A percentile compares a stretch with the other conserved stretches of the same genome.
Conservation (phyloP, 78 protist species). For the Parvularia atlantis region DNA sequence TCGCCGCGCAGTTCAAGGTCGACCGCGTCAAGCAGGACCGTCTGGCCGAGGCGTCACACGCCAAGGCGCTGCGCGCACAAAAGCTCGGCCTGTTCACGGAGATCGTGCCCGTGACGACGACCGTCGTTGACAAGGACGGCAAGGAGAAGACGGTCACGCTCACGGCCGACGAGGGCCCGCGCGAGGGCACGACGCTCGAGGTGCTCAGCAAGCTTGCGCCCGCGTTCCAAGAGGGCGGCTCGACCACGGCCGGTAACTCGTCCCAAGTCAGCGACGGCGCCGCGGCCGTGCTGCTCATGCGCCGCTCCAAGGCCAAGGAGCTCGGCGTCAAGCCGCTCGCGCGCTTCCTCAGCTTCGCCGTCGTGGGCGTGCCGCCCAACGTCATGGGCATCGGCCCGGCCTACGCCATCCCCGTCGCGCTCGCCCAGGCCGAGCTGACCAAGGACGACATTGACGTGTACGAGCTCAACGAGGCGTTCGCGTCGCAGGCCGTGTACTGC, state of each 20-base stretch:
- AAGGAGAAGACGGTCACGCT: slow-evolving; percentile 33
- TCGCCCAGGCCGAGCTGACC: slow-evolving; percentile 63
- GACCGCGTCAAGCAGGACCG: slow-evolving; percentile 80
- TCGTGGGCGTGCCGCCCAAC: slow-evolving; percentile 51
- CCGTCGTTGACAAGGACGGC: slow-evolving; percentile 3
- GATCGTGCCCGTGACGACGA: slow-evolving; percentile 56
- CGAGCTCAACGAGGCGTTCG: slow-evolving; percentile 94
- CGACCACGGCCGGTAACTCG: slow-evolving; percentile 71
- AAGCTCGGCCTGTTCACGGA: slow-evolving; percentile 49
- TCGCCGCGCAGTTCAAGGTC: too few relatives aligned
- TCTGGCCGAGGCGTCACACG: slow-evolving; percentile 61
- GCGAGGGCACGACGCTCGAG: slow-evolving; percentile 36
- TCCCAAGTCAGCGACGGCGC: slow-evolving; percentile 60
- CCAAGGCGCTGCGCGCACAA: slow-evolving; percentile 55
- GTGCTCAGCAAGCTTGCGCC: slow-evolving; percentile 1
- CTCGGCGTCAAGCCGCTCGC: slow-evolving; percentile 35
- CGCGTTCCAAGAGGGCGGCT: slow-evolving; percentile 51
- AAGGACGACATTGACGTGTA: slow-evolving; percentile 74
- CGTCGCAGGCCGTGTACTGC: slow-evolving; percentile 64
- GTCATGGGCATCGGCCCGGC: slow-evolving; percentile 53
- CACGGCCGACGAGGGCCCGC: slow-evolving; percentile 45
- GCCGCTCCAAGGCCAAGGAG: slow-evolving; percentile 26
- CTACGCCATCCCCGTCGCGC: slow-evolving; percentile 67
- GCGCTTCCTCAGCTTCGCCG: slow-evolving; percentile 27
- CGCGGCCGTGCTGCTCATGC: slow-evolving; percentile 40